A percentile compares a stretch with the other conserved stretches of the same genome.
Conservation (phyloP, 176 grass and related monocot species). For the Triticum turgidum region DNA sequence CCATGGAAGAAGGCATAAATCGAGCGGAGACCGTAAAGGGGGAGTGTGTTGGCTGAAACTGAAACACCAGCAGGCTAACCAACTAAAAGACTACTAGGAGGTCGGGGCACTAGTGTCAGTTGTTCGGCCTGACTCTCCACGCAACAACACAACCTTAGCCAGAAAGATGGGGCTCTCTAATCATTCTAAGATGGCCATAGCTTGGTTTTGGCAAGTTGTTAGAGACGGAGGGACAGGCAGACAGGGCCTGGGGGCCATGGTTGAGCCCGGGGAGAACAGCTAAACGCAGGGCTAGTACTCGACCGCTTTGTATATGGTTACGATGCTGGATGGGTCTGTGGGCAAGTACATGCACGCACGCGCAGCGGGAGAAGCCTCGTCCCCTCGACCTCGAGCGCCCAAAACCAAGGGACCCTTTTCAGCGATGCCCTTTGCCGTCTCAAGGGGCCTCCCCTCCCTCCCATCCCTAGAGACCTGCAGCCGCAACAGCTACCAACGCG, state of each 20-base stretch:
- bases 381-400: slow-evolving; percentile 25
- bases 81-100: neutral
- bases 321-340: neutral
- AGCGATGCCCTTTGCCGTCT: slow-evolving; percentile 27
- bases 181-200: neutral
- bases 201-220: slow-evolving; percentile 12
- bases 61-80: neutral
- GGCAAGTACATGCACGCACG: slow-evolving; percentile 25
- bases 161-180: neutral
- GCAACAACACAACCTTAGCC: slow-evolving; percentile 8
- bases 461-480: slow-evolving; percentile 23
- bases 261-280: slow-evolving; percentile 1
- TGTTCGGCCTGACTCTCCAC: slow-evolving; percentile 19
- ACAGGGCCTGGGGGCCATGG: slow-evolving; percentile 27
- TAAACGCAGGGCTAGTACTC: neutral
- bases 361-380: slow-evolving; percentile 1
- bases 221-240: slow-evolving; percentile 28
- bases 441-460: neutral
- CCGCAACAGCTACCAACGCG: slow-evolving; percentile 43
- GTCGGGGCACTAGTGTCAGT: neutral
- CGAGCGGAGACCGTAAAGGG: neutral
- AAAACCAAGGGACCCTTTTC: slow-evolving; percentile 9
- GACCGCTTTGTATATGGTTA: slow-evolving; percentile 30
- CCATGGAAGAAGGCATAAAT: neutral
- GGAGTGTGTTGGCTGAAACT: slow-evolving; percentile 12